A percentile compares a stretch with the other conserved stretches of the same genome.
Evolutionary conservation across 306 rosid genomes (phyloP).

Genomic region (Begonia fuchsioides): DNA sequence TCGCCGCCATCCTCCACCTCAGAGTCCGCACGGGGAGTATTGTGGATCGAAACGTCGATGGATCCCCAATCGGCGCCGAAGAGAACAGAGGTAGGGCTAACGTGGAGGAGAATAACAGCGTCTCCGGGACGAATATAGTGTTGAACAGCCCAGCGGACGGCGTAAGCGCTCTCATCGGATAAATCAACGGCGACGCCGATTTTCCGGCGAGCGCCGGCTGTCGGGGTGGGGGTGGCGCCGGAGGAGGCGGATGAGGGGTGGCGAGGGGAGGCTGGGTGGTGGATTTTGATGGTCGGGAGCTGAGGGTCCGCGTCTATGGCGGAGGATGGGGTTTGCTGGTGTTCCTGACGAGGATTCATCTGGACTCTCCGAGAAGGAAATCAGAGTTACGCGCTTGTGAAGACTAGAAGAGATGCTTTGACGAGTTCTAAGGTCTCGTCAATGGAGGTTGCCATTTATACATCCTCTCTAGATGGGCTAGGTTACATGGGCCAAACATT

Average conservation of each 20-base stretch:
- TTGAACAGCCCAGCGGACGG: constrained; percentile 93
- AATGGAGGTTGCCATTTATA: too few relatives aligned
- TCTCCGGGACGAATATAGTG: constrained; percentile 93
- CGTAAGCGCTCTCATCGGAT: constrained; percentile 88
- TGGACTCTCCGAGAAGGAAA: background rate
- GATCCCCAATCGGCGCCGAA: constrained; percentile 99
- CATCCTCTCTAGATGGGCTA: too few relatives aligned
- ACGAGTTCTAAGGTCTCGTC: too few relatives aligned
- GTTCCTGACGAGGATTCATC: constrained; percentile 37
- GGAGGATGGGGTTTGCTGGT: constrained; percentile 18
- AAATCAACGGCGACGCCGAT: constrained; percentile 95
- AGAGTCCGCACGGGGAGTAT: constrained; percentile 25
- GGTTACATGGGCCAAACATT: too few relatives aligned
- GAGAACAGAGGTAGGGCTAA: constrained; percentile 84
- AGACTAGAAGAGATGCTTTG: background rate
- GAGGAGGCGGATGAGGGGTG: constrained; percentile 29
- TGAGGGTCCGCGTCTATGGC: constrained; percentile 54
- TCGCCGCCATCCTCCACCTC: constrained; percentile 15
- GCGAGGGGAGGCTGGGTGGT: constrained; percentile 79
- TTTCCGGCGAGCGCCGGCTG: constrained; percentile 92
- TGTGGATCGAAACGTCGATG: constrained; percentile 48
- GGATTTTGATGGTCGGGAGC: constrained; percentile 76
- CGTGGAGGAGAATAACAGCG: constrained; percentile 95
- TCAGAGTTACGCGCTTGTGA: background rate
- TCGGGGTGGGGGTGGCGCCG: constrained; percentile 66